Evolutionary conservation across 2,329 filamentous ascomycete species (phyloP).

Genomic region (Dactylellina sp.): DNA sequence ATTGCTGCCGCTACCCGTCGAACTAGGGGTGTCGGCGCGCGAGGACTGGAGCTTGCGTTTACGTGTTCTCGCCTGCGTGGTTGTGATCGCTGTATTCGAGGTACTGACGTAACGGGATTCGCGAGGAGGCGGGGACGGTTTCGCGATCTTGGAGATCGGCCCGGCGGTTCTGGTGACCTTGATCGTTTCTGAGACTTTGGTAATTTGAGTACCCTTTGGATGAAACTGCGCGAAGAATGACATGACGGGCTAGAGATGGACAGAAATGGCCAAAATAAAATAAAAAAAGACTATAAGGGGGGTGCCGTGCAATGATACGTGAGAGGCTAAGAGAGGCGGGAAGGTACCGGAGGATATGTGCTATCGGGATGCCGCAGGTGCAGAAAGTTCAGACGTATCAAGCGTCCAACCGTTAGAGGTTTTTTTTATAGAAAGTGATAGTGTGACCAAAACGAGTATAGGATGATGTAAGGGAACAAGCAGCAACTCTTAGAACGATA

Average conservation of each 20-base stretch:
- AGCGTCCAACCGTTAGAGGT: conserved; percentile 4
- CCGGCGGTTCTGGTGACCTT: conserved; percentile 50
- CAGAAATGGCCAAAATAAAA: neutral
- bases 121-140: conserved; percentile 54
- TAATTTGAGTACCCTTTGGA: conserved; percentile 52
- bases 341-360: conserved; percentile 35
- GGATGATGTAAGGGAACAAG: conserved; percentile 55
- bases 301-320: conserved; percentile 14
- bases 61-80: neutral
- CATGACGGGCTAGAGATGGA: conserved; percentile 28
- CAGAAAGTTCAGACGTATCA: conserved; percentile 13
- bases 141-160: conserved; percentile 35
- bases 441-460: conserved; percentile 49
- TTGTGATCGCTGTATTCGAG: neutral
- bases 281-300: conserved; percentile 8
- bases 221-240: conserved; percentile 56
- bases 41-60: conserved; percentile 51
- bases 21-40: conserved; percentile 47
- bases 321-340: conserved; percentile 15
- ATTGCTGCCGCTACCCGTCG: conserved; percentile 25
- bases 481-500: conserved; percentile 21
- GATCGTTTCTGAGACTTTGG: conserved; percentile 54
- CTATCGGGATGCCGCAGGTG: conserved; percentile 46
- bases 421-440: conserved; percentile 24
- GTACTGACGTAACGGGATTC: conserved; percentile 44